Percentiles rank a stretch among this genome's conserved stretches.
Evolutionary conservation across 2,329 filamentous ascomycete species (phyloP).

Genomic region (Neopestalotiopsis clavispora): DNA sequence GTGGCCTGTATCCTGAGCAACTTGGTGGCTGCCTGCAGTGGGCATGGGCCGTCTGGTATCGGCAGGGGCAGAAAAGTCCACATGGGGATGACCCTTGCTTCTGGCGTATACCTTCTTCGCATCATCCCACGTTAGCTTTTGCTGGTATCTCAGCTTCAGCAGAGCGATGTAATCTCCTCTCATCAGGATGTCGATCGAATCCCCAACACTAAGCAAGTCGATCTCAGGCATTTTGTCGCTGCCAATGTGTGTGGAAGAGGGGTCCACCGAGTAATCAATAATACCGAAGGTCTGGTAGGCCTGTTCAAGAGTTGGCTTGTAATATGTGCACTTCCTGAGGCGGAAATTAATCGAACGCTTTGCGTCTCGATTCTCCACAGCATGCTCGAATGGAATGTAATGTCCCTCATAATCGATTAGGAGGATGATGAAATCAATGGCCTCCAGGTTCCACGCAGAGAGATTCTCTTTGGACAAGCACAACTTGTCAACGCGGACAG

Average conservation of each 20-base stretch:
- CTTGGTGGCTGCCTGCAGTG: background rate
- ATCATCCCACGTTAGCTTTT: conserved; percentile 67
- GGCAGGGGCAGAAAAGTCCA: background rate
- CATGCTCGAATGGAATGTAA: conserved; percentile 64
- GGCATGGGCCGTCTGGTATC: background rate
- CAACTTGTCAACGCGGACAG: conserved; percentile 71
- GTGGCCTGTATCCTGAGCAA: background rate
- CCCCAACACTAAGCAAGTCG: conserved; percentile 71
- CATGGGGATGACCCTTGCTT: conserved; percentile 22
- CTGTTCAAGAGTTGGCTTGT: conserved; percentile 69
- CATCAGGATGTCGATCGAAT: conserved; percentile 71
- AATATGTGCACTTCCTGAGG: conserved; percentile 71
- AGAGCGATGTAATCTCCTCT: conserved; percentile 67
- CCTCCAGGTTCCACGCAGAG: conserved; percentile 75
- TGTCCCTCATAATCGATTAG: conserved; percentile 67
- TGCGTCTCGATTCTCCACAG: conserved; percentile 47
- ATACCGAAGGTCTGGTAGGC: conserved; percentile 55
- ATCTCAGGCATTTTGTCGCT: conserved; percentile 39
- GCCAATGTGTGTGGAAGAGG: background rate
- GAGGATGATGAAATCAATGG: conserved; percentile 73
- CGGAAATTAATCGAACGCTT: conserved; percentile 56
- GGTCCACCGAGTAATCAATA: background rate
- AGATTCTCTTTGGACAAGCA: conserved; percentile 76
- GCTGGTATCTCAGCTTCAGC: conserved; percentile 60
- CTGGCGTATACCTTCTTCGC: conserved; percentile 53